phyloP scores from a whole-genome alignment of 768 basidiomycete genomes.

The Lactifluus echinatus region DNA sequence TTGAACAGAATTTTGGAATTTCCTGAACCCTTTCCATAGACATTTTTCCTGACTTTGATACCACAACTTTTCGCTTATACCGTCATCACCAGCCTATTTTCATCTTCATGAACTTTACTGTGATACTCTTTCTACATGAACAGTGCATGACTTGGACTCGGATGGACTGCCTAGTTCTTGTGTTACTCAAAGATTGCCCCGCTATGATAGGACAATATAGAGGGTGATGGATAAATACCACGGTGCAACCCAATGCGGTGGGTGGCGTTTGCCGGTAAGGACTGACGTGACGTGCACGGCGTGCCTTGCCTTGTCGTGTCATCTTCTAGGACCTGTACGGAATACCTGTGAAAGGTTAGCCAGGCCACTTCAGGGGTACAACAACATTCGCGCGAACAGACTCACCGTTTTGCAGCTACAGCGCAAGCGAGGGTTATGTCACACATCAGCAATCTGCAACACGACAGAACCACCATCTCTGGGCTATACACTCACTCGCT shows the following conservation, averaged over 20 bases:
- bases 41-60: slow-evolving; percentile 8
- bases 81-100: slow-evolving; percentile 3
- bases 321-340: slow-evolving; percentile 18
- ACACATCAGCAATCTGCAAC: slow-evolving; percentile 4
- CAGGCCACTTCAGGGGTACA: background rate
- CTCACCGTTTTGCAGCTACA: slow-evolving; percentile 42
- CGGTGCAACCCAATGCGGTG: background rate
- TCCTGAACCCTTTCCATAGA: background rate
- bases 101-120: background rate
- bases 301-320: background rate
- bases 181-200: background rate
- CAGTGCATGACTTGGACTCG: slow-evolving; percentile 3
- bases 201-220: background rate
- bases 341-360: slow-evolving; percentile 8
- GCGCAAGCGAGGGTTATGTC: background rate
- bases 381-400: background rate
- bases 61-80: slow-evolving; percentile 12
- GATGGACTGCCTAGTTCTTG: background rate
- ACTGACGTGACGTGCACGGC: background rate
- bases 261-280: background rate
- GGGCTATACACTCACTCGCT: slow-evolving; percentile 47
- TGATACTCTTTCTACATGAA: background rate
- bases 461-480: background rate
- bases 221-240: background rate
- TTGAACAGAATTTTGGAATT: background rate